These are phyloP conservation scores for Cyberlindnera euphorbiiphila DNA, from an alignment of 805 yeast genomes.

Conservation along the genomic window DNA sequence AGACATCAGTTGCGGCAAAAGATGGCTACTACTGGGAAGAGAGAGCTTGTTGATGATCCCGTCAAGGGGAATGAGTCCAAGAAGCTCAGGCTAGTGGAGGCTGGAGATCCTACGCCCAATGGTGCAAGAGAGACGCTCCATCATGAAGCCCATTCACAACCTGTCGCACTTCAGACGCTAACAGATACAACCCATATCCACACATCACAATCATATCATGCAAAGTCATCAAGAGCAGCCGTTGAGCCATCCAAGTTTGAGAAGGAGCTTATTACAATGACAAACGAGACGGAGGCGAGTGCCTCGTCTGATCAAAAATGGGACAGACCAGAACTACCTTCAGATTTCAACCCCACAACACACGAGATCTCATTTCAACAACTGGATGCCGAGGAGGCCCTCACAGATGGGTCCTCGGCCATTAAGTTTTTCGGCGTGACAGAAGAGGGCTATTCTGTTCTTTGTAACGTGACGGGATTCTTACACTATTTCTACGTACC, in stretches of 20 bases:
- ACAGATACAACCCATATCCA: conserved; percentile 21
- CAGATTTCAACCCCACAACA: conserved; percentile 42
- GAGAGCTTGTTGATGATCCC: too few species aligned
- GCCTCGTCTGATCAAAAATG: conserved; percentile 35
- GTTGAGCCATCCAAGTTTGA: conserved; percentile 48
- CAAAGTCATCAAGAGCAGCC: conserved; percentile 27
- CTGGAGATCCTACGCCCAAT: conserved; percentile 13
- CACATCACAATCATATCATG: conserved; percentile 28
- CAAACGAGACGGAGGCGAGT: conserved; percentile 31
- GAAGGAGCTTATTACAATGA: conserved; percentile 45
- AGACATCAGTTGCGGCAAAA: too few species aligned
- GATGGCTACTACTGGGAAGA: too few species aligned
- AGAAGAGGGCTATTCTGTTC: conserved; percentile 77
- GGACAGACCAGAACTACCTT: conserved; percentile 57
- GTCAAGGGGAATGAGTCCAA: conserved; percentile 11
- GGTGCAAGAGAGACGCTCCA: conserved; percentile 24
- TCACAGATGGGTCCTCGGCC: conserved; percentile 50
- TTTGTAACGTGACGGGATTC: conserved; percentile 88
- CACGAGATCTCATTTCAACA: conserved; percentile 78
- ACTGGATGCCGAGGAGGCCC: conserved; percentile 87
- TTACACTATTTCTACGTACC: conserved; percentile 89
- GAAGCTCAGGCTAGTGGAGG: conserved; percentile 17
- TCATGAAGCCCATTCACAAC: conserved; percentile 27
- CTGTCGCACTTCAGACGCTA: conserved; percentile 21
- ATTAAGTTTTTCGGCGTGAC: conserved; percentile 94